phyloP scores from a whole-genome alignment of 768 basidiomycete species.

The Auricularia auricula-judae region DNA sequence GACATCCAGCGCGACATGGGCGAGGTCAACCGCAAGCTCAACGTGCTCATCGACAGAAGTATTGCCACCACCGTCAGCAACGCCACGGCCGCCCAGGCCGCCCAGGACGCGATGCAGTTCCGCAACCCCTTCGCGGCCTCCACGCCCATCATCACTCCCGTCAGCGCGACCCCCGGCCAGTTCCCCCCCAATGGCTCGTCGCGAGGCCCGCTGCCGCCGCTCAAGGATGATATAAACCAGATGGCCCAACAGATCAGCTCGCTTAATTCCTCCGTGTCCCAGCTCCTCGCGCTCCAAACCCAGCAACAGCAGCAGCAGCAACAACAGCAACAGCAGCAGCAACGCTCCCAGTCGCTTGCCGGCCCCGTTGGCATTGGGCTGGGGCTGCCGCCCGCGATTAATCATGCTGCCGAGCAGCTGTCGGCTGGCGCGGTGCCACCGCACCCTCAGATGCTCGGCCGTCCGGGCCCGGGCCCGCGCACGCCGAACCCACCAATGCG shows the following conservation, averaged over 20 bases:
- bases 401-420: neutral
- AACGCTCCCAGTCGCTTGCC: neutral
- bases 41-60: constrained; percentile 60
- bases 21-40: constrained; percentile 69
- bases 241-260: constrained; percentile 72
- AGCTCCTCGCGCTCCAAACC: constrained; percentile 70
- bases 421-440: neutral
- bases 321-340: constrained; percentile 11
- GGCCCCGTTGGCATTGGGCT: neutral
- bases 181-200: constrained; percentile 38
- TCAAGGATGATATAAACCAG: constrained; percentile 59
- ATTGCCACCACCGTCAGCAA: constrained; percentile 23
- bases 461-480: constrained; percentile 2
- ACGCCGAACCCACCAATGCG: constrained; percentile 42
- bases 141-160: constrained; percentile 12
- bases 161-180: constrained; percentile 8
- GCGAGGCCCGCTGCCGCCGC: constrained; percentile 49
- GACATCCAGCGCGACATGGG: constrained; percentile 66
- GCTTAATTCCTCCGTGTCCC: constrained; percentile 75
- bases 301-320: constrained; percentile 33
- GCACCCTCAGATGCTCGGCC: neutral
- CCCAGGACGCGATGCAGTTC: constrained; percentile 31
- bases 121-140: constrained; percentile 64
- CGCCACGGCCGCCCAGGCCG: constrained; percentile 37
- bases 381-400: neutral